Evolutionary conservation across 805 yeast genomes (phyloP).

Genomic region (Cyberlindnera suaveolens): DNA sequence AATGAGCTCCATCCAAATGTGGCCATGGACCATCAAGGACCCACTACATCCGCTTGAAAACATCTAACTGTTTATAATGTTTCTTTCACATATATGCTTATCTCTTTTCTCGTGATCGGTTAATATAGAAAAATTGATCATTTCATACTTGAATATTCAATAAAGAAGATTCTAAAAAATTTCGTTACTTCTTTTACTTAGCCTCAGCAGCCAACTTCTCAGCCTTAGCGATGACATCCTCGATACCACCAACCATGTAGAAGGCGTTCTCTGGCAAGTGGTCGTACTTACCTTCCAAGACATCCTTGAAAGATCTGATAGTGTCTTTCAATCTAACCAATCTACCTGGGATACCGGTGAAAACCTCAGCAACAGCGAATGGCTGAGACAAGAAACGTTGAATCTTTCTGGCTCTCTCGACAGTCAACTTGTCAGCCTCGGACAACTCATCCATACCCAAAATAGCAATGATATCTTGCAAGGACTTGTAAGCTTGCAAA

Average conservation of each 20-base stretch:
- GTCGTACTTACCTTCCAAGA: conserved; percentile 97
- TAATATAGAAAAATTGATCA: neutral
- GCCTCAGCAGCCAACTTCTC: conserved; percentile 97
- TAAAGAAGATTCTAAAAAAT: conserved; percentile 1
- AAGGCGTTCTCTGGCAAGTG: conserved; percentile 98
- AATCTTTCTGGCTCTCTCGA: conserved; percentile 99
- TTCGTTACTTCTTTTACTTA: conserved; percentile 35
- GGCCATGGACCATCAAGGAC: no score
- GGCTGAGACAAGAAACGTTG: conserved; percentile 99
- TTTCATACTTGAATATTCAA: conserved; percentile 4
- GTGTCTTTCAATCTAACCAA: conserved; percentile 97
- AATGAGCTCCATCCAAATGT: no score
- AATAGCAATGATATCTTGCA: conserved; percentile 99
- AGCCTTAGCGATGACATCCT: conserved; percentile 97
- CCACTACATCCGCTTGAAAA: no score
- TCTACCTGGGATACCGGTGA: conserved; percentile 99
- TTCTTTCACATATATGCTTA: neutral
- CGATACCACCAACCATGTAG: conserved; percentile 99
- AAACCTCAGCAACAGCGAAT: conserved; percentile 98
- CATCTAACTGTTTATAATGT: no score
- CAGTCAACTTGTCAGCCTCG: conserved; percentile 96
- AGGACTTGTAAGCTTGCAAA: conserved; percentile 98
- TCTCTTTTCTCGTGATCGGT: neutral
- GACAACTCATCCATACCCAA: conserved; percentile 99
- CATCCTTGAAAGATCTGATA: conserved; percentile 90